Evolutionary conservation across 805 yeast species (phyloP).

Genomic region (Myxozyma nipponensis): DNA sequence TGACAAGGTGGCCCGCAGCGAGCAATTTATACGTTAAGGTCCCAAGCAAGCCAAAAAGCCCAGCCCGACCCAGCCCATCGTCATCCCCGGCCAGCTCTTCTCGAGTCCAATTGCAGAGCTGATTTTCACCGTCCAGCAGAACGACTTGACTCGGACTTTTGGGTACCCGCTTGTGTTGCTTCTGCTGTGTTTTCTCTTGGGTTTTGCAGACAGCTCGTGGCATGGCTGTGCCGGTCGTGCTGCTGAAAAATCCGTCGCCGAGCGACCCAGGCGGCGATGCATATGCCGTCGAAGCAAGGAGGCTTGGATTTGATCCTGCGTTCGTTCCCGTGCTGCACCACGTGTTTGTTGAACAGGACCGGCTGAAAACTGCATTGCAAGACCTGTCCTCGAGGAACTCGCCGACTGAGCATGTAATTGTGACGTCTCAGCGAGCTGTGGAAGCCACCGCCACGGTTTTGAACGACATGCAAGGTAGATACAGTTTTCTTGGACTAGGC

Average conservation of each 20-base stretch:
- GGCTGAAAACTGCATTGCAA: constrained; percentile 44
- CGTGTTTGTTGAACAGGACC: constrained; percentile 48
- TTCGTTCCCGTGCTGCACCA: constrained; percentile 78
- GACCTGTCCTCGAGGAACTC: constrained; percentile 6
- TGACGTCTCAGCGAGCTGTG: constrained; percentile 90
- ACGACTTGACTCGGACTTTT: too few relatives aligned
- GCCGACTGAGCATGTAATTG: constrained; percentile 44
- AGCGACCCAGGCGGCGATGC: constrained; percentile 5
- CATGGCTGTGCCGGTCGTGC: background rate
- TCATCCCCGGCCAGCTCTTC: background rate
- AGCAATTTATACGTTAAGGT: background rate
- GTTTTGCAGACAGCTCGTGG: too few relatives aligned
- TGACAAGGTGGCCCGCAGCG: too few relatives aligned
- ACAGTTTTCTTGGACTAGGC: background rate
- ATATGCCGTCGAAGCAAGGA: constrained; percentile 11
- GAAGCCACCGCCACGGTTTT: constrained; percentile 55
- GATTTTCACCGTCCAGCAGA: too few relatives aligned
- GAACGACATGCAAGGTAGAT: constrained; percentile 33
- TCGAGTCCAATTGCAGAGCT: too few relatives aligned
- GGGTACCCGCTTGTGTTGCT: too few relatives aligned
- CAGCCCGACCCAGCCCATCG: background rate
- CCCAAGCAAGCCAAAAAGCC: background rate
- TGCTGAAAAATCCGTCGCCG: constrained; percentile 21
- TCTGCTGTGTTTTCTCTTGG: too few relatives aligned
- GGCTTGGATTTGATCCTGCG: constrained; percentile 15